A percentile compares a stretch with the other conserved stretches of the same genome.
Conservation (phyloP, 345 rosid genomes). For the Carallia pectinifolia region DNA sequence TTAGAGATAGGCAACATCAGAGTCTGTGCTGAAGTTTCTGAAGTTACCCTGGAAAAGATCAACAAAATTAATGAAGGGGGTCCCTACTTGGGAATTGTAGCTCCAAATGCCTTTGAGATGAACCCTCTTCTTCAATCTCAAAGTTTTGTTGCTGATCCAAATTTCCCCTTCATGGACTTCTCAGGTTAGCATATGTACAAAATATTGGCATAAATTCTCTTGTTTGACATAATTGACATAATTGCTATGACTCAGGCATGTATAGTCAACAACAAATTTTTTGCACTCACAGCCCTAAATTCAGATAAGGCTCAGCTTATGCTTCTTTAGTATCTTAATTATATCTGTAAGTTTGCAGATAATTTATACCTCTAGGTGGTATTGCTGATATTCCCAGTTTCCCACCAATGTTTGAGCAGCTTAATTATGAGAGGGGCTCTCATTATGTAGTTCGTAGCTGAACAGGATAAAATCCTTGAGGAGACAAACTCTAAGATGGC, state of each 20-base stretch:
- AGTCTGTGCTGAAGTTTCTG: slow-evolving; percentile 34
- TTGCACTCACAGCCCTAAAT: no score
- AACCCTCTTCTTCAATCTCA: slow-evolving; percentile 64
- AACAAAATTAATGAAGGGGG: slow-evolving; percentile 41
- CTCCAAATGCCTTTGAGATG: slow-evolving; percentile 76
- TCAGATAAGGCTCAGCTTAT: neutral
- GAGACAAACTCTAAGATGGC: no score
- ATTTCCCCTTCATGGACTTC: slow-evolving; percentile 50
- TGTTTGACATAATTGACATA: neutral
- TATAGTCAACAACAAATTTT: no score
- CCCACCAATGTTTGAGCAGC: neutral
- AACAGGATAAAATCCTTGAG: no score
- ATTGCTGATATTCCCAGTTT: neutral
- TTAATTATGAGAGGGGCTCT: no score
- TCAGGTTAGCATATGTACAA: slow-evolving; percentile 35
- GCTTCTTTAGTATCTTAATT: neutral
- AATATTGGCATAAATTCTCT: neutral
- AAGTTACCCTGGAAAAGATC: slow-evolving; percentile 23
- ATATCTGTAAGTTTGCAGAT: neutral
- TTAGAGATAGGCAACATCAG: slow-evolving; percentile 18
- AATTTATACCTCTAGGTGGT: neutral
- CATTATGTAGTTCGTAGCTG: no score
- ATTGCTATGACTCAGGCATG: no score
- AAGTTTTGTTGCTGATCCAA: slow-evolving; percentile 38
- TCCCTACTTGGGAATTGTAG: slow-evolving; percentile 61